Conservation (phyloP, 306 rosid species). For the Quercus gilva region DNA sequence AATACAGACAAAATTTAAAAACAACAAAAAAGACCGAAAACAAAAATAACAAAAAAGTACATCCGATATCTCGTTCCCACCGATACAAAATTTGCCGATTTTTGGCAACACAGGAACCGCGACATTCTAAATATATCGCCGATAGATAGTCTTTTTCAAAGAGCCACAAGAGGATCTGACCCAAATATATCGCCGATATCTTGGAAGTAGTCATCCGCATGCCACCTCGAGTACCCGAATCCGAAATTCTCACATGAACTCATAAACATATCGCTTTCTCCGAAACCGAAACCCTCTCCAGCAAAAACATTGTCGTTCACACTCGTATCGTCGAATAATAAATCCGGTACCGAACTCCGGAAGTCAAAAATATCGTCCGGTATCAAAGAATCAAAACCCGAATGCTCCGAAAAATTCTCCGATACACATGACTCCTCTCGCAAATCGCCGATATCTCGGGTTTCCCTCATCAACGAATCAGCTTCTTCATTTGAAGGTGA, state of each 20-base stretch:
- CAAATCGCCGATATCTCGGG: conserved; percentile 7
- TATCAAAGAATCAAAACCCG: conserved; percentile 40
- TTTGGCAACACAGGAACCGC: conserved; percentile 27
- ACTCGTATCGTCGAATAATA: conserved; percentile 33
- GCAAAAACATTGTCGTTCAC: conserved; percentile 15
- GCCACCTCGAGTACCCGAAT: conserved; percentile 38
- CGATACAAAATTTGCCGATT: conserved; percentile 51
- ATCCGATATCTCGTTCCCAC: conserved; percentile 32
- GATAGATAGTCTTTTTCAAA: conserved; percentile 19
- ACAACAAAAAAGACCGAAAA: not conserved
- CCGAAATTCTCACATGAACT: conserved; percentile 38
- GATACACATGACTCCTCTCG: conserved; percentile 41
- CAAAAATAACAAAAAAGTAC: not conserved
- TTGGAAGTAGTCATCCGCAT: conserved; percentile 59
- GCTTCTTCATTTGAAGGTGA: conserved; percentile 55
- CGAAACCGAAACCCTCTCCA: conserved; percentile 12
- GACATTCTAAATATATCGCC: not conserved
- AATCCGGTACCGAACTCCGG: conserved; percentile 33
- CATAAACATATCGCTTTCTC: conserved; percentile 15
- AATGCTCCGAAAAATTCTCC: conserved; percentile 33
- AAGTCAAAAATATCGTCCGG: conserved; percentile 53
- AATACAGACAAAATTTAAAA: conserved; percentile 4
- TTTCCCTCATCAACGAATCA: conserved; percentile 25
- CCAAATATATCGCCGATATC: conserved; percentile 80
- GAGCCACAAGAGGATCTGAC: conserved; percentile 62